Percentiles rank a stretch among this genome's conserved stretches.
phyloP scores from a whole-genome alignment of 73 alveolate species.

The Paramecium caudatum region DNA sequence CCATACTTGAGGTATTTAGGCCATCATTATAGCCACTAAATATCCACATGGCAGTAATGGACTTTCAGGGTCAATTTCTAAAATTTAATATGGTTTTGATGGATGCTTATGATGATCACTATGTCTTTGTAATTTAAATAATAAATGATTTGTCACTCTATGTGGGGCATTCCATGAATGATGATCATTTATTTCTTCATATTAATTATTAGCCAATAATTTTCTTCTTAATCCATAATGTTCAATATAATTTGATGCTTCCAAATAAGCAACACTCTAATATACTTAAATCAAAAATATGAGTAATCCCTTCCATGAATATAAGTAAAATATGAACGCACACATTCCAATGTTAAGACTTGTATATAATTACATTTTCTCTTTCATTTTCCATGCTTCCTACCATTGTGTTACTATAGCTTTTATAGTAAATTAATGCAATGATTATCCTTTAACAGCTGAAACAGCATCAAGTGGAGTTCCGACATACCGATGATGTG shows the following conservation, averaged over 20 bases:
- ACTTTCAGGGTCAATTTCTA: conserved; percentile 77
- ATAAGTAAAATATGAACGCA: conserved; percentile 60
- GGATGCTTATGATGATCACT: conserved; percentile 91
- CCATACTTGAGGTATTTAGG: conserved; percentile 84
- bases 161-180: conserved; percentile 95
- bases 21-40: conserved; percentile 72
- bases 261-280: conserved; percentile 74
- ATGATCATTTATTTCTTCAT: conserved; percentile 78
- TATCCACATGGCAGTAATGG: conserved; percentile 89
- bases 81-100: conserved; percentile 84
- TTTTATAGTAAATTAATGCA: conserved; percentile 64
- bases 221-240: conserved; percentile 88
- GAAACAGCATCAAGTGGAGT: conserved; percentile 89
- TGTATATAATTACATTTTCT: conserved; percentile 30
- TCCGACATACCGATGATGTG: conserved; percentile 90
- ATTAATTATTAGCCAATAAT: conserved; percentile 75
- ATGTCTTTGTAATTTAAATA: conserved; percentile 88
- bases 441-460: conserved; percentile 76
- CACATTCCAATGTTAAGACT: conserved; percentile 72
- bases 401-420: conserved; percentile 53
- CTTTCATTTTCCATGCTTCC: conserved; percentile 78
- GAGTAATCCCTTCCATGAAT: conserved; percentile 76
- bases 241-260: conserved; percentile 82
- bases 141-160: conserved; percentile 77
- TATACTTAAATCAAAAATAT: conserved; percentile 68